phyloP scores from a whole-genome alignment of 768 basidiomycete species.

The Boletus coccyginus region DNA sequence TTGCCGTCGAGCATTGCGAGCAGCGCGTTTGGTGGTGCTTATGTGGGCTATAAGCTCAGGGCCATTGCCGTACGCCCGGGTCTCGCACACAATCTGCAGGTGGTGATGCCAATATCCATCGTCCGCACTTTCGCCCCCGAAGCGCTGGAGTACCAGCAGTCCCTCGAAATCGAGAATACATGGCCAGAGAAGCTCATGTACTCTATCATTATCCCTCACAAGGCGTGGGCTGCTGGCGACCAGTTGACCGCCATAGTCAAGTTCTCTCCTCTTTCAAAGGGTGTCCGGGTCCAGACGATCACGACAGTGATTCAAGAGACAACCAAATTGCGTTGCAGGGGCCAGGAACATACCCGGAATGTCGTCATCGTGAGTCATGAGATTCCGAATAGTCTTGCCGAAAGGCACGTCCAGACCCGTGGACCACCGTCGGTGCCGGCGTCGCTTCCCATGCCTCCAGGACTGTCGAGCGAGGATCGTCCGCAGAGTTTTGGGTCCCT shows the following conservation, averaged over 20 bases:
- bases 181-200: constrained; percentile 99
- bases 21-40: constrained; percentile 52
- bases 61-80: constrained; percentile 80
- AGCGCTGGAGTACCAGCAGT: constrained; percentile 93
- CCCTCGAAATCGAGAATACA: constrained; percentile 92
- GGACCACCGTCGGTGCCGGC: not conserved
- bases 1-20: constrained; percentile 77
- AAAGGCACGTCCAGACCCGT: constrained; percentile 10
- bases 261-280: constrained; percentile 84
- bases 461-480: constrained; percentile 16
- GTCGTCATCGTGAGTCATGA: constrained; percentile 68
- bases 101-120: constrained; percentile 59
- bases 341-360: constrained; percentile 59
- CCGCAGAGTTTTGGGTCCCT: constrained; percentile 17
- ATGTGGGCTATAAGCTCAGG: constrained; percentile 85
- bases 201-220: constrained; percentile 88
- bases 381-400: constrained; percentile 56
- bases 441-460: constrained; percentile 8
- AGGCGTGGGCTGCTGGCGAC: constrained; percentile 93
- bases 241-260: constrained; percentile 78
- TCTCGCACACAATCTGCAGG: constrained; percentile 65
- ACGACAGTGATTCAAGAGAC: constrained; percentile 72
- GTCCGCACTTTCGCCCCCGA: constrained; percentile 74
- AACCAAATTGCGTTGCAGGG: constrained; percentile 56
- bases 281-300: constrained; percentile 67